These are phyloP conservation scores for Escallonia herrerae DNA, from an alignment of 129 eudicot species.

Conservation along the genomic window DNA sequence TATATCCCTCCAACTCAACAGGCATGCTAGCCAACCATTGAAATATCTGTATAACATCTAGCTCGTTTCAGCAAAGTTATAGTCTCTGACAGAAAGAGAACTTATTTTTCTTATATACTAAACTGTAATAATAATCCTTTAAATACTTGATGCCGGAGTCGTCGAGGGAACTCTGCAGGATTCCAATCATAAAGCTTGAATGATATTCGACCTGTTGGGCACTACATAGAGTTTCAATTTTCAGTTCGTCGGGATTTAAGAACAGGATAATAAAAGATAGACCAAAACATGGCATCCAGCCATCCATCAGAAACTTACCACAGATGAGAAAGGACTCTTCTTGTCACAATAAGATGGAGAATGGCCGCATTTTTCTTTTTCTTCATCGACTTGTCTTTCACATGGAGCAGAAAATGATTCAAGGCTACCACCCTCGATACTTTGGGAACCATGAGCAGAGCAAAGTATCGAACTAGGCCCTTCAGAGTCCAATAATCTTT, in stretches of 20 bases:
- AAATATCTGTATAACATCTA: constrained; percentile 58
- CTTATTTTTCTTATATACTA: constrained; percentile 25
- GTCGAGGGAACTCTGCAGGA: constrained; percentile 97
- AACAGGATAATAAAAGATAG: not conserved
- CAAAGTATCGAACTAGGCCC: constrained; percentile 29
- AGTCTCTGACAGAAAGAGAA: constrained; percentile 8
- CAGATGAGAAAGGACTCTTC: constrained; percentile 63
- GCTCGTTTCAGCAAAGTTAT: constrained; percentile 22
- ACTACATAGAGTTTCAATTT: constrained; percentile 35
- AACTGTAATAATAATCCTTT: constrained; percentile 44
- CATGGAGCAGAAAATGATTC: constrained; percentile 47
- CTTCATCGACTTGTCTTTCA: constrained; percentile 62
- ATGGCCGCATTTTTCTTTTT: constrained; percentile 39
- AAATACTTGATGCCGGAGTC: constrained; percentile 90
- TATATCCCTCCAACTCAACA: constrained; percentile 94
- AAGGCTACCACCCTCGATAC: constrained; percentile 41
- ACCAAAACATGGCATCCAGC: constrained; percentile 1
- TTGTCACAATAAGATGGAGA: constrained; percentile 64
- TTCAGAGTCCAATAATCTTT: constrained; percentile 34
- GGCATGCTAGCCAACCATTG: constrained; percentile 99
- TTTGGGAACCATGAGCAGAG: constrained; percentile 39
- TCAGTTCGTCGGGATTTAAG: not conserved
- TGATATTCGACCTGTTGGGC: constrained; percentile 89
- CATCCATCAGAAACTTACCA: constrained; percentile 35
- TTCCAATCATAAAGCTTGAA: constrained; percentile 98